Base-by-base conservation (phyloP, 1,139 yeast species). In the Scheffersomyces stambukii region DNA sequence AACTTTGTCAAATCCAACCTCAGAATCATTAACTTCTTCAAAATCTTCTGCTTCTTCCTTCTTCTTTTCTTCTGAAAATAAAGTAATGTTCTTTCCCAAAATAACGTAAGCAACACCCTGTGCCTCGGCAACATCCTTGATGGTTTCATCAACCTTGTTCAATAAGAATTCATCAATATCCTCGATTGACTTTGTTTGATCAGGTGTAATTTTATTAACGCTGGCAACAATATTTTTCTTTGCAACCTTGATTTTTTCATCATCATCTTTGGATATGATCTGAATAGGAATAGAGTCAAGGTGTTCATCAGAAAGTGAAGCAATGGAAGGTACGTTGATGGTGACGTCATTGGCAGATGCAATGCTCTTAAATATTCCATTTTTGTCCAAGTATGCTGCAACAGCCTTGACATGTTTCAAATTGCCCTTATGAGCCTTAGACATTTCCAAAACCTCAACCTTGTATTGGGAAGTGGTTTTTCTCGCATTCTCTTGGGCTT, bases 371-470 rank as follows among this genome's bases (percentile, higher is more conserved):
- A 75, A 70, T 17, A 58, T 50, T 10, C 70, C 71, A 37, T 75
- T 64, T 35, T 73, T 62, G 31, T 59, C 54, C 48, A 89, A 81
- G 54, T 70, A 83, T 11, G 79, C 64, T 25, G 89, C 81, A 34
- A 89, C 67, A 21, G 79, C 74, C 45, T 75, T 75, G 19, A 93
- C 95, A 48, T 89, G 96, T 17, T 63, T 53, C 35, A 77, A 56
- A 48, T 83, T 79, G 46, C 84, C 85, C 47, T 85, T 84, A 54
- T 89, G 96, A 21, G 96, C 95, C 54, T 75, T 80, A 14, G 93
- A 77, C 61, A 89, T 79, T 45, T 85, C 94, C 50, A 89, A 68
- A 14, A 76, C 62, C 45, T 82, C 88, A 26, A 82, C 77, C 43
- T 60, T 64, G 49, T 56, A 67, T 42, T 62, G 66, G 23, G 56